phyloP scores from a whole-genome alignment of 228 moss, liverwort and hornwort genomes.

The Sphagnum fallax region DNA sequence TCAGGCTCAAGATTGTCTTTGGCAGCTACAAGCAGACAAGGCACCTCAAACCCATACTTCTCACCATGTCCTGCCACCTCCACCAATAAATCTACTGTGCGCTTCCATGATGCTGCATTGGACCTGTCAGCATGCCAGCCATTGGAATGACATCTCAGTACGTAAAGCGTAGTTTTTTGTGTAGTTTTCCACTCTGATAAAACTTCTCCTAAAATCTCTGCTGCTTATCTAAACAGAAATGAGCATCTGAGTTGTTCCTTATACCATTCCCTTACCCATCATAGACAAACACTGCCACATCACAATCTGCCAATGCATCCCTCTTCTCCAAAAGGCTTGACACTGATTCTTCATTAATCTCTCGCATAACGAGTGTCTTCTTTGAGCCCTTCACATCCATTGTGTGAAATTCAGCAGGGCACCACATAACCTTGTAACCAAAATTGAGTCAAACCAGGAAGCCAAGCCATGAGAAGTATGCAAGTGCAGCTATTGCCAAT shows the following conservation, averaged over 20 bases:
- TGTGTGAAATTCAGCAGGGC: neutral
- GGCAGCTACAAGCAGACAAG: slow-evolving; percentile 53
- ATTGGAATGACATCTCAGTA: neutral
- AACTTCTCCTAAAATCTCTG: too few species aligned
- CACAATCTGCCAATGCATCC: slow-evolving; percentile 52
- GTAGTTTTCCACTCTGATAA: too few species aligned
- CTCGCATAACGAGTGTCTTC: slow-evolving; percentile 46
- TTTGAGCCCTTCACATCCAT: slow-evolving; percentile 26
- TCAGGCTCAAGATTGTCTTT: slow-evolving; percentile 57
- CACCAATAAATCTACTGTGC: slow-evolving; percentile 40
- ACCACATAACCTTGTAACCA: neutral
- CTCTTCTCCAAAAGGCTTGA: slow-evolving; percentile 30
- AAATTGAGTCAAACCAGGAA: neutral
- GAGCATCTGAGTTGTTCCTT: too few species aligned
- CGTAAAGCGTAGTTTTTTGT: too few species aligned
- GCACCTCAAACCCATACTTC: slow-evolving; percentile 47
- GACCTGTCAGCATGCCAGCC: slow-evolving; percentile 22
- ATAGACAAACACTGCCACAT: slow-evolving; percentile 58
- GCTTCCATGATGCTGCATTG: slow-evolving; percentile 40
- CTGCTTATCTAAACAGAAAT: neutral
- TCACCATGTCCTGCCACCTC: slow-evolving; percentile 51
- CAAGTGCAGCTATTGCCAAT: neutral
- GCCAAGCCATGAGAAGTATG: neutral
- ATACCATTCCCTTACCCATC: slow-evolving; percentile 25
- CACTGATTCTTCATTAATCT: slow-evolving; percentile 44